phyloP scores from a whole-genome alignment of 164 flowering plant genomes.

The Vitis amurensis region DNA sequence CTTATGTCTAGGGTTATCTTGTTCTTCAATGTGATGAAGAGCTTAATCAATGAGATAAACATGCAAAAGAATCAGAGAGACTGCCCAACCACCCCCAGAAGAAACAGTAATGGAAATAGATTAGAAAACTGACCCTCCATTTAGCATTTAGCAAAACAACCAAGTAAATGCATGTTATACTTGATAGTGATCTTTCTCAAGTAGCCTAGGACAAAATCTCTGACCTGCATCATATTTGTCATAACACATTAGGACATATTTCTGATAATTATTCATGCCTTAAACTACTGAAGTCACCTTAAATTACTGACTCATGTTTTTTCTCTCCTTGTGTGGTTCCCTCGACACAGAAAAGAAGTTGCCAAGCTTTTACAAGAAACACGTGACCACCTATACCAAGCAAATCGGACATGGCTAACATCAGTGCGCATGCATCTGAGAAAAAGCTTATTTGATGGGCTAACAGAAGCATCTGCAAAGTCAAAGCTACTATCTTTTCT shows the following conservation, averaged over 20 bases:
- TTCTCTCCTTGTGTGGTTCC: not conserved
- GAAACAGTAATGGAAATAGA: too few species aligned
- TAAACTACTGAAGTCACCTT: too few species aligned
- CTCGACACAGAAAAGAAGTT: slow-evolving; percentile 51
- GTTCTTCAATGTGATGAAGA: not conserved
- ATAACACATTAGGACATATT: too few species aligned
- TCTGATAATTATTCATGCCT: too few species aligned
- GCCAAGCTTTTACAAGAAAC: slow-evolving; percentile 58
- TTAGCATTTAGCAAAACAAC: too few species aligned
- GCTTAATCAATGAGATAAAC: not conserved
- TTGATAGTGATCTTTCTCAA: too few species aligned
- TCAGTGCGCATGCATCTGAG: slow-evolving; percentile 66
- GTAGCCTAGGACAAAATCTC: too few species aligned
- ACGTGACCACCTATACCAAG: slow-evolving; percentile 65
- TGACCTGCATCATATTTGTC: too few species aligned
- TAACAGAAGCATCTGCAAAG: slow-evolving; percentile 42
- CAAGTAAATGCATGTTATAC: too few species aligned
- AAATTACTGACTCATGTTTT: too few species aligned
- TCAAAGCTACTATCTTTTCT: slow-evolving; percentile 73
- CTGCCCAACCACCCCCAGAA: not conserved
- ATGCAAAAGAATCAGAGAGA: not conserved
- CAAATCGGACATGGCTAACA: slow-evolving; percentile 76
- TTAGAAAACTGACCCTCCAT: too few species aligned
- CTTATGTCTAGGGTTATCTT: not conserved
- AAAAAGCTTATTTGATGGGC: slow-evolving; percentile 56